Conservation (phyloP, 441 rosid species). For the Pelargonium myrrhifolium region DNA sequence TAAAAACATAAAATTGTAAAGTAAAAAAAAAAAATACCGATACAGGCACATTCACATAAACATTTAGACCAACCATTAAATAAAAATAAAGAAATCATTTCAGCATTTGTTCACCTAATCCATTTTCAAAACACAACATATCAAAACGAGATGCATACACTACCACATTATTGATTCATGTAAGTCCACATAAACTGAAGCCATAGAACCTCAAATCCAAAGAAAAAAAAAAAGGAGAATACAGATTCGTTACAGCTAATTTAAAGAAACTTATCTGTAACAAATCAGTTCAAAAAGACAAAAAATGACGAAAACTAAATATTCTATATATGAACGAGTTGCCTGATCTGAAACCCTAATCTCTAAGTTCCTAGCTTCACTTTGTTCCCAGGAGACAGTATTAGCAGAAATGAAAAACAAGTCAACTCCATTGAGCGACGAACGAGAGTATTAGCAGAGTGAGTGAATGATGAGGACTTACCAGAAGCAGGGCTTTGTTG, state of each 20-base stretch:
- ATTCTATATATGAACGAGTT: neutral
- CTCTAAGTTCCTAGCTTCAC: neutral
- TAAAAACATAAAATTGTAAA: too few relatives aligned
- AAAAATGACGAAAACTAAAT: neutral
- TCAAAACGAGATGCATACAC: neutral
- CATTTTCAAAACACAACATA: neutral
- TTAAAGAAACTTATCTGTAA: neutral
- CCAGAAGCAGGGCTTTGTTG: neutral
- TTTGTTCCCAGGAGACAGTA: neutral
- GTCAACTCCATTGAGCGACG: neutral
- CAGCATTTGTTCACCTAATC: neutral
- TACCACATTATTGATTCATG: neutral
- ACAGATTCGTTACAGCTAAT: neutral
- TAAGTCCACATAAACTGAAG: neutral
- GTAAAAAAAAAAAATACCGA: neutral
- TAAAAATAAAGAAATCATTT: neutral
- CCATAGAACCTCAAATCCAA: neutral
- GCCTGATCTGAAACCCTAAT: neutral
- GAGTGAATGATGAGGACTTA: neutral
- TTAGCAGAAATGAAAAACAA: neutral
- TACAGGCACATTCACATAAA: neutral
- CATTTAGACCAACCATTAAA: neutral
- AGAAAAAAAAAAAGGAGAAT: neutral
- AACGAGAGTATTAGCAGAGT: neutral
- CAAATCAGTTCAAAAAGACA: neutral